Evolutionary conservation across 2,329 filamentous ascomycete species (phyloP), one percentile per base, ranked within the genome.

Genomic region (Xylariales sp.): DNA sequence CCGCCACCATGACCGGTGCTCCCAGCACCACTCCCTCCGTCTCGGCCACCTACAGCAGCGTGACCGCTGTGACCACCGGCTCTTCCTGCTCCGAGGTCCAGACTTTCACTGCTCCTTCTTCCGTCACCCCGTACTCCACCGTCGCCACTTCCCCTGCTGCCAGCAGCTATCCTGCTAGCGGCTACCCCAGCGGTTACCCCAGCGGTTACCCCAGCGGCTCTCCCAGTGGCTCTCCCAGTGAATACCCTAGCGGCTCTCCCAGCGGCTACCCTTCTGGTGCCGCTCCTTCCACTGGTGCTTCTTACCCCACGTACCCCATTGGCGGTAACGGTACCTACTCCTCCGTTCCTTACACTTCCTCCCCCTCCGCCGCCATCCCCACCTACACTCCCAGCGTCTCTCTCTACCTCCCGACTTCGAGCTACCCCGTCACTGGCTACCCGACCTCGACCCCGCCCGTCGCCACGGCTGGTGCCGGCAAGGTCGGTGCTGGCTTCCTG

Each of bases 61-160:
- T 49, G 34, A 46, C 50, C 15, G 36, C 49, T 16, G 42, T 45
- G 21, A 50, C 47, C 13, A 55, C 50, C 31, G 46, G 56, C 18
- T 41, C 45, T 29, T 49, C 55, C 37, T 55, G 51, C 47, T 48
- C 50, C 19, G 41, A 42, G 37, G 48, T 45, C 5, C 40, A 45
- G 11, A 56, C 54, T 13, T 54, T 58, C 40, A 47, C 46, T 30
- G 47, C 55, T 18, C 53, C 54, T 18, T 34, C 52, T n/a, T 19
- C 20, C n/a, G 32, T 40, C 20, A 23, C 37, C 10, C 27, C 31
- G 6, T 29, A 24, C 36, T 19, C 40, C 8, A 21, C 28, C 17
- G 12, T 8, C 10, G 12, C 27, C 20, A 38, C 27, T n/a, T 14
- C 35, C 23, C 27, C 35, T 20, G 25, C 17, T 10, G 29, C 21